Base-by-base conservation (phyloP, 306 rosid species). In the Neltuma alba region DNA sequence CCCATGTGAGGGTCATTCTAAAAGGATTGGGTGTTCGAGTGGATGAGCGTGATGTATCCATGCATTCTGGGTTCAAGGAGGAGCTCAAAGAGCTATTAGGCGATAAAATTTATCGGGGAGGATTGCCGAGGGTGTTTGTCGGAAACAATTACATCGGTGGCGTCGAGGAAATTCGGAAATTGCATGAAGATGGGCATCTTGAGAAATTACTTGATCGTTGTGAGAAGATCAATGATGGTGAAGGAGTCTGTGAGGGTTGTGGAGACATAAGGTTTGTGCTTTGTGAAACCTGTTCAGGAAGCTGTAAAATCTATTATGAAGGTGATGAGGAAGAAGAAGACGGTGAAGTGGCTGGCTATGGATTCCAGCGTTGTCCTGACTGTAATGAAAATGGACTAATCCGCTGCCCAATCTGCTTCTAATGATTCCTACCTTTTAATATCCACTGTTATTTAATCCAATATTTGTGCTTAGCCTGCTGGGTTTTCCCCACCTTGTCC, bases 381-480 rank as follows among this genome's bases (percentile, higher is more conserved):
- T 96, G 99, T 68, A 93, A 96, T 79, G 99, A 96, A 72, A 96
- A 91, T 86, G 99, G 99, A 64, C 83, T 96, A 41, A 85, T 90
- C 41, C 90, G 98, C 2, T 96, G 99, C 74, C 91, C 94, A 6
- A 38, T 87, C 11, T 93, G 98, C 79, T 93, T 94, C 85, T 74
- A 41, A 63, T 90, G 83, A 74, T 72, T 78, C 14, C 25, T 58
- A 23, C 15, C 66, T 52, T 30, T 40, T 28, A 67, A 28, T 68
- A 13, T 41, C 79, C 15, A 72, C 79, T 80, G 69, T 55, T 86
- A 77, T 66, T 80, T 44, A 37, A 62, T 72, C 37, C 70, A 25
- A 71, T 20, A 85, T 82, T 83, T 77, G 83, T 65, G 79, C 70
- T 73, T 70, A 15, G n/a, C 50, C 67, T 74, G 72, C 15, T 74